Percentiles rank a stretch among this genome's conserved stretches.
Evolutionary conservation across 345 rosid genomes (phyloP).

Genomic region (Populus pruinosa): DNA sequence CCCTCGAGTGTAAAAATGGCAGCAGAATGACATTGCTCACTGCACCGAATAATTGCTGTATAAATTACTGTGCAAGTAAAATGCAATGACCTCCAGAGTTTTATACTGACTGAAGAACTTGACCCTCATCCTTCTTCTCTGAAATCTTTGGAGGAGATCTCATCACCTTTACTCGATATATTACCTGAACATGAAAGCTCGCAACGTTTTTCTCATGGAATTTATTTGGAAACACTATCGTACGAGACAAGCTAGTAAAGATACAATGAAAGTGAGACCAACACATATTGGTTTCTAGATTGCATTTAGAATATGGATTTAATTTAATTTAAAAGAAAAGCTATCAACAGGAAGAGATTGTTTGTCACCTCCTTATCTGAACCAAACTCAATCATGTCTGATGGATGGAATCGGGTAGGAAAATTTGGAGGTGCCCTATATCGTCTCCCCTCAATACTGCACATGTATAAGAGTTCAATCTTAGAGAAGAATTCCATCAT

Average conservation of each 20-base stretch:
- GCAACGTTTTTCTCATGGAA: not conserved
- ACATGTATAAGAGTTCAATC: conserved; percentile 1
- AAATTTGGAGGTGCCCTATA: conserved; percentile 47
- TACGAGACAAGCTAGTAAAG: not conserved
- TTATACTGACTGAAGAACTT: conserved; percentile 60
- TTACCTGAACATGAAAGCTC: conserved; percentile 44
- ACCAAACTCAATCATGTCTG: conserved; percentile 62
- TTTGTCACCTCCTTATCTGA: conserved; percentile 54
- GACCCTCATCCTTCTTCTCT: conserved; percentile 25
- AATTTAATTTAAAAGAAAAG: not conserved
- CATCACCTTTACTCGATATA: conserved; percentile 68
- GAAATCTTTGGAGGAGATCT: conserved; percentile 27
- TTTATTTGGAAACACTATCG: not conserved
- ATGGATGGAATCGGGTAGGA: conserved; percentile 53
- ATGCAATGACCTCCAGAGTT: not conserved
- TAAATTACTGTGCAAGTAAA: conserved; percentile 7
- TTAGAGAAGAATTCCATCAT: not conserved
- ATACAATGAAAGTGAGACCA: not conserved
- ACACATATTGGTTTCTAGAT: not conserved
- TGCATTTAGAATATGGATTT: not conserved
- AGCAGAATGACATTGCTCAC: conserved; percentile 1
- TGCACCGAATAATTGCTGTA: conserved; percentile 30
- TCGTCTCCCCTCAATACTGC: conserved; percentile 67
- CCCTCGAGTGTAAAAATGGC: not conserved
- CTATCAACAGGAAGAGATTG: not conserved